Evolutionary conservation across 768 basidiomycete species (phyloP), one percentile per base, ranked within the genome.

Genomic region (Leccinum sublutescens): DNA sequence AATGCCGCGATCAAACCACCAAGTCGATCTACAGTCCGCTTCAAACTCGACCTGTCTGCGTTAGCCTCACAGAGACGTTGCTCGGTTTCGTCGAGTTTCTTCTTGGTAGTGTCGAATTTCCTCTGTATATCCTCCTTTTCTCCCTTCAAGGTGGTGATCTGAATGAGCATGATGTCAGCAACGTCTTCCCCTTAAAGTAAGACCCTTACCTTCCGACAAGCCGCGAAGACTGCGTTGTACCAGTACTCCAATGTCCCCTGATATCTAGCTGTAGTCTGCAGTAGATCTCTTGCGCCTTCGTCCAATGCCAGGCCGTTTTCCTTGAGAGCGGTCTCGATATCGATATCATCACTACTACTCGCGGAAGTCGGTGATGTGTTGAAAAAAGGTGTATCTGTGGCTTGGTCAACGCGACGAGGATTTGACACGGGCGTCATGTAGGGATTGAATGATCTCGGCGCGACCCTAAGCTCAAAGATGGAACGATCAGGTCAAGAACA

Each of bases 391-490:
- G 47, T 21, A 15, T 21, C 11, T 33, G 36, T 50, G 14, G 14
- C 2, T 50, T 56, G n/a, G 40, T 51, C 47, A 4, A 29, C 49
- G 21, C 38, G 54, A 38, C 68, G 64, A 19, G 69, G 59, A 49
- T 71, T 68, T n/a, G 66, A 69, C 25, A 69, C 1, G 0, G 68
- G 68, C 19, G 68, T 69, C 69, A 69, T 50, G 43, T 69, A 69
- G 1, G 67, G 69, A 51, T 69, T 71, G 6, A 61, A 57, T 27
- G 52, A 40, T 54, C 60, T 66, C 38, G 56, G 38, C 4, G 55
- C 69, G 6, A 57, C 52, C 6, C 65, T 68, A 27, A 43, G n/a
- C 50, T 49, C 17, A 50, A 14, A 34, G 8, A 31, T 17, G 27
- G 34, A 36, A 23, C 12, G 6, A 19, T 50, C 12, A 38, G n/a